Evolutionary conservation across 352 stramenopile genomes (phyloP), one percentile per base, ranked within the genome.

Genomic region (Phytophthora boehmeriae): DNA sequence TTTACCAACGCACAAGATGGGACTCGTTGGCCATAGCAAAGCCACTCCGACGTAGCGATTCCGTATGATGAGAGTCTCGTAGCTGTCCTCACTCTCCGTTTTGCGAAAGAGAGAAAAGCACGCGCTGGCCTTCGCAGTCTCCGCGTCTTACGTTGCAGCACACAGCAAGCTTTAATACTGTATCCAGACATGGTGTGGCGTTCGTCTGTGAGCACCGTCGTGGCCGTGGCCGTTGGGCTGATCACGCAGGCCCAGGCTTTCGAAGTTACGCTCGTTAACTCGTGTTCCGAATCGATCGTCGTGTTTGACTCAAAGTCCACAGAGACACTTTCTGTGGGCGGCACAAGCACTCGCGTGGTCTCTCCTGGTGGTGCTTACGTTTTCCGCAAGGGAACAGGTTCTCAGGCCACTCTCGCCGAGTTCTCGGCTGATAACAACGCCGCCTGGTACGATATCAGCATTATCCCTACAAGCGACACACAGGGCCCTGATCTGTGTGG

Each of bases 371-470:
- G 60, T 0, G 69, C 75, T 17, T 66, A 78, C 62, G 62, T 78
- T 20, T 90, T 78, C 66, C 80, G 80, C 66, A 72, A 81, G 69
- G 64, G 63, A 46, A 75, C 47, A 5, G 68, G 60, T 23, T 66
- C 63, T 8, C 80, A 90, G 44, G 80, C 80, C 0, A 90, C 80
- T 1, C 48, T 90, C 39, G 80, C 80, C 28, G 83, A 92, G 60
- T 92, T 92, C 48, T 90, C 83, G 16, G 73, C 66, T 2, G 77
- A 86, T 44, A 72, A 68, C 38, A 73, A 70, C 28, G 67, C 59
- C 32, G 65, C 72, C 14, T 92, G 83, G 80, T 92, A 77, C 64
- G 83, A 90, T 49, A 90, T 92, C 68, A 89, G 76, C 39, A 92
- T 88, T 58, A 90, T 92, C 69, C 83, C 83, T 9, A 90, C 83